A percentile compares a stretch with the other conserved stretches of the same genome.
Conservation (phyloP, 1,139 yeast species). For the Geotrichum phurueaensis region DNA sequence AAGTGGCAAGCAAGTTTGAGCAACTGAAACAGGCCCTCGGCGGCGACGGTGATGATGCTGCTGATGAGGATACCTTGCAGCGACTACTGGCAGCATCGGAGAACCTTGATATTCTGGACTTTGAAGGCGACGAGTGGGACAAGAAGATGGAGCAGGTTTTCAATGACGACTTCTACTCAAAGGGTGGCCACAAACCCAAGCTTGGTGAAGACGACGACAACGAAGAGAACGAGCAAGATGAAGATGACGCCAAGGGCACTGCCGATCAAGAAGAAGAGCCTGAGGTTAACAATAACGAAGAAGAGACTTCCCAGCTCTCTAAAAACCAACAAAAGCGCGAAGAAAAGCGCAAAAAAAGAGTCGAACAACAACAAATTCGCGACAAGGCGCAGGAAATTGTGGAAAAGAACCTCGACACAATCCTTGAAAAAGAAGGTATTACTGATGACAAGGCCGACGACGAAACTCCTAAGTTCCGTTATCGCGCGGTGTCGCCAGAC, state of each 20-base stretch:
- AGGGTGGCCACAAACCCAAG: slow-evolving; percentile 49
- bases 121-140: slow-evolving; percentile 92
- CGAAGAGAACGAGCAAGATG: slow-evolving; percentile 30
- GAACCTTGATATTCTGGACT: slow-evolving; percentile 70
- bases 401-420: slow-evolving; percentile 43
- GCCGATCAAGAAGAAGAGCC: slow-evolving; percentile 30
- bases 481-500: slow-evolving; percentile 94
- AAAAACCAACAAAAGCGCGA: slow-evolving; percentile 31
- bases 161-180: slow-evolving; percentile 67
- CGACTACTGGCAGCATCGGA: slow-evolving; percentile 58
- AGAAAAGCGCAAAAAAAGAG: slow-evolving; percentile 57
- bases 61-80: slow-evolving; percentile 47
- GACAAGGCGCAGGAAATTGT: slow-evolving; percentile 71
- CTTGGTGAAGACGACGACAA: slow-evolving; percentile 35
- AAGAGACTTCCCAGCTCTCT: slow-evolving; percentile 22
- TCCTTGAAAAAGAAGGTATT: slow-evolving; percentile 29
- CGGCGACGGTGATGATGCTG: slow-evolving; percentile 61
- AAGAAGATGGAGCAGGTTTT: slow-evolving; percentile 76
- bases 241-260: slow-evolving; percentile 29
- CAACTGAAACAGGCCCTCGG: slow-evolving; percentile 82
- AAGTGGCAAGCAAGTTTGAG: slow-evolving; percentile 68
- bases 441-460: slow-evolving; percentile 36
- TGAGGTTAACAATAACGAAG: slow-evolving; percentile 26
- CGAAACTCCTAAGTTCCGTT: slow-evolving; percentile 64
- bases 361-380: slow-evolving; percentile 54